Percentiles rank a stretch among this genome's conserved stretches.
These are phyloP conservation scores for Lepidium africanum DNA, from an alignment of 345 rosid species.

Conservation along the genomic window DNA sequence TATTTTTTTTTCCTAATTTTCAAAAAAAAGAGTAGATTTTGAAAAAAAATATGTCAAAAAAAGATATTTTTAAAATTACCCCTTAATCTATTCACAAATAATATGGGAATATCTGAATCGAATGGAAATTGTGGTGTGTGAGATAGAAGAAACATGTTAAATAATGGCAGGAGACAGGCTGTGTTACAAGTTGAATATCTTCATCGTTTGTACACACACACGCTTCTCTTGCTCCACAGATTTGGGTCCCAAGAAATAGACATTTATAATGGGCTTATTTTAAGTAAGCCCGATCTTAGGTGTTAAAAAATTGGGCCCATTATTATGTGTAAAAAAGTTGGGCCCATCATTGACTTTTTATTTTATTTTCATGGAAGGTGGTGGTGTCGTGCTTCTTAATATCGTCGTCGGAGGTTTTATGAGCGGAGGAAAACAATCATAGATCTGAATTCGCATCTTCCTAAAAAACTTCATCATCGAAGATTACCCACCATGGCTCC, in stretches of 20 bases:
- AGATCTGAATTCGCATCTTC: constrained; percentile 23
- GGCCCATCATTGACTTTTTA: constrained; percentile 23
- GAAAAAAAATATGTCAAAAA: no score
- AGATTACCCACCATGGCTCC: constrained; percentile 17
- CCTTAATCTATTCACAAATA: not conserved
- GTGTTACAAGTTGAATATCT: constrained; percentile 5
- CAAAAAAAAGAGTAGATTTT: no score
- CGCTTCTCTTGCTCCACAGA: not conserved
- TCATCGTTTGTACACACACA: not conserved
- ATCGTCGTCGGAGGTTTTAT: constrained; percentile 16
- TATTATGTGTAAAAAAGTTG: not conserved
- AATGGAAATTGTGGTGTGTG: constrained; percentile 5
- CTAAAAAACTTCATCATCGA: not conserved
- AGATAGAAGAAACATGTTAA: constrained; percentile 10
- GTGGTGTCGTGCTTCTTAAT: not conserved
- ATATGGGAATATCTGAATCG: not conserved
- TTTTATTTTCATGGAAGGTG: not conserved
- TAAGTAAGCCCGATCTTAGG: no score
- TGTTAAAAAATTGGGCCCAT: not conserved
- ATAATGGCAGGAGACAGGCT: constrained; percentile 20
- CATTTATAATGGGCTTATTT: not conserved
- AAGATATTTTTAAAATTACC: no score
- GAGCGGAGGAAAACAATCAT: constrained; percentile 17
- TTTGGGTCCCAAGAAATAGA: not conserved
- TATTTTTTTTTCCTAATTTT: no score